phyloP scores from a whole-genome alignment of 2,329 filamentous ascomycete species.

The Mariannaea sp. region DNA sequence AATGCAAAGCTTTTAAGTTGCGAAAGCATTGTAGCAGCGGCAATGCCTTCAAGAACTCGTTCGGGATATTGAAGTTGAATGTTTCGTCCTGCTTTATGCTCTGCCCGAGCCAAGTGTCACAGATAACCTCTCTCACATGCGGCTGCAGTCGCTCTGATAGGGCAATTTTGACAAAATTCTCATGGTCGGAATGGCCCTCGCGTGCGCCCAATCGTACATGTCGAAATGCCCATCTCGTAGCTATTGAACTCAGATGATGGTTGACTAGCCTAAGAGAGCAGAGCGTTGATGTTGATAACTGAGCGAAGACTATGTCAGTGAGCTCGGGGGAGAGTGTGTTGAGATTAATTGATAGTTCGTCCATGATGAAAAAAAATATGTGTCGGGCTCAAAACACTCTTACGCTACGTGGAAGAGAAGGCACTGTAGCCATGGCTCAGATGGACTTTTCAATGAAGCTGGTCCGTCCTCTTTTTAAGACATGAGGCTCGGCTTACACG shows the following conservation, averaged over 20 bases:
- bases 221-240: slow-evolving; percentile 15
- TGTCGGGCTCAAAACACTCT: no score
- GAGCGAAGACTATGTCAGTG: slow-evolving; percentile 1
- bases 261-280: slow-evolving; percentile 17
- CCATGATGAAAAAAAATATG: neutral
- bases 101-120: slow-evolving; percentile 16
- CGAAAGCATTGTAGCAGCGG: slow-evolving; percentile 9
- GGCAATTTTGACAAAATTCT: slow-evolving; percentile 6
- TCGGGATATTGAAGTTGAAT: neutral
- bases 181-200: slow-evolving; percentile 2
- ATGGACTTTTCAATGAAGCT: no score
- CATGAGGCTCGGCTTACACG: neutral
- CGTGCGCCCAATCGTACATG: slow-evolving; percentile 13
- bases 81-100: neutral
- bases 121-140: slow-evolving; percentile 17
- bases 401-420: no score
- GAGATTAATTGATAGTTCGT: neutral
- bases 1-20: slow-evolving; percentile 7
- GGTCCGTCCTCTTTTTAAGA: neutral
- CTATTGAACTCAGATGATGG: slow-evolving; percentile 3
- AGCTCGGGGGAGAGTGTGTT: slow-evolving; percentile 8
- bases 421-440: no score
- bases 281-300: slow-evolving; percentile 5
- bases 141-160: slow-evolving; percentile 1
- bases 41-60: slow-evolving; percentile 11